phyloP scores from a whole-genome alignment of 2,329 filamentous ascomycete genomes.

The Xenosphaeropsis pyriputrescens region DNA sequence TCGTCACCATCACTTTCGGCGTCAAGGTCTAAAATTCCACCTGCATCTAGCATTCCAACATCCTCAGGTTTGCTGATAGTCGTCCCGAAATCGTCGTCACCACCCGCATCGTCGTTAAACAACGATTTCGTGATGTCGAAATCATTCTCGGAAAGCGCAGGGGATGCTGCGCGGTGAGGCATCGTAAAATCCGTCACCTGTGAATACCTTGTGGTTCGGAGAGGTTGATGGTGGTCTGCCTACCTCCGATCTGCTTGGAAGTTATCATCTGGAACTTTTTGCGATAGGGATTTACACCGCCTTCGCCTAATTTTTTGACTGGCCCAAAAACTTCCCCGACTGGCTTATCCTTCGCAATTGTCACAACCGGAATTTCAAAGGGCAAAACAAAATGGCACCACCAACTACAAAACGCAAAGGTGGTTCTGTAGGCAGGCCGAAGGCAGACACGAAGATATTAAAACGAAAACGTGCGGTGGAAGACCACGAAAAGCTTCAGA shows the following conservation, averaged over 20 bases:
- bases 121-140: slow-evolving; percentile 77
- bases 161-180: slow-evolving; percentile 62
- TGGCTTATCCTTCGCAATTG: slow-evolving; percentile 1
- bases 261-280: neutral
- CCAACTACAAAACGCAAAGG: slow-evolving; percentile 9
- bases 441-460: slow-evolving; percentile 10
- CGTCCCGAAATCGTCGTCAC: slow-evolving; percentile 23
- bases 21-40: slow-evolving; percentile 43
- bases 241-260: neutral
- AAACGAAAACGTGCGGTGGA: slow-evolving; percentile 18
- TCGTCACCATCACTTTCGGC: slow-evolving; percentile 58
- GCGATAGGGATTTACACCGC: neutral
- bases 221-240: neutral
- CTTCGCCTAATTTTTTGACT: slow-evolving; percentile 1
- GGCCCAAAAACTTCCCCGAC: slow-evolving; percentile 4
- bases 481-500: slow-evolving; percentile 15
- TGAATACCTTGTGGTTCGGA: neutral
- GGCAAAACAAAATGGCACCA: slow-evolving; percentile 10
- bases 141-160: slow-evolving; percentile 75
- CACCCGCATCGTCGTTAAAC: slow-evolving; percentile 45
- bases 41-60: slow-evolving; percentile 37
- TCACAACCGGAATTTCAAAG: slow-evolving; percentile 1
- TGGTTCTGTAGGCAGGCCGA: slow-evolving; percentile 7
- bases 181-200: slow-evolving; percentile 28
- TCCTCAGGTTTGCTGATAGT: slow-evolving; percentile 18